Base-by-base conservation (phyloP, 2,329 filamentous ascomycete genomes). In the Setomelanomma holmii region DNA sequence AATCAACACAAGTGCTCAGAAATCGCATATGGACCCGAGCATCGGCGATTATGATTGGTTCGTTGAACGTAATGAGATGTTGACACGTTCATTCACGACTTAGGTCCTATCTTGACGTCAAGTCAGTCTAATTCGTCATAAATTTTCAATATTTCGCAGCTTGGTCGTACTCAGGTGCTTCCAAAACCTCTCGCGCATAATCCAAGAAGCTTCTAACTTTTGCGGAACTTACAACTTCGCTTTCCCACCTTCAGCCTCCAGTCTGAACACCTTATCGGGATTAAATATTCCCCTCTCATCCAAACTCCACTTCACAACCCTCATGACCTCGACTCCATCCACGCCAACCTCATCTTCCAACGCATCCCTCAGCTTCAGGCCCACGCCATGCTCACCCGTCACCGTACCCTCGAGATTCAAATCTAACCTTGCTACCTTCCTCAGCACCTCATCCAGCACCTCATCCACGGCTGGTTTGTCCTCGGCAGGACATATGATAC, bases 331-430 rank as follows among this genome's bases (percentile, higher is more conserved):
- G 5, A 95, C 89, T 0, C 90, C 90, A 11, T 77, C 81, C 72
- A 84, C 78, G 11, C 90, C 90, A 22, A 95, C 80, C 76, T 95
- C 90, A 63, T 93, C 88, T 6, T 84, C 81, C 43, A 95, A 79
- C 68, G 92, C 91, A 71, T 93, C 90, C 61, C 90, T 82, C 84
- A 93, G 91, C 58, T 93, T 88, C 44, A 93, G 75, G 5, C 90
- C 90, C 40, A 95, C 87, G 8, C 90, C 90, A 75, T 95, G 90
- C 76, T 95, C 90, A 27, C 90, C 90, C 20, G 90, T 93, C 1
- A 92, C 88, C 0, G 91, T 95, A 1, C 91, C 91, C 72, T 95
- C 90, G 78, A 92, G 82, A 74, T 89, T 88, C 39, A 95, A 84
- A 0, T 91, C 91, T 49, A 89, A 79, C 80, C 91, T 90, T 60